A percentile compares a stretch with the other conserved stretches of the same genome.
phyloP scores from a whole-genome alignment of 2,329 filamentous ascomycete species.

The Onygenales sp. region DNA sequence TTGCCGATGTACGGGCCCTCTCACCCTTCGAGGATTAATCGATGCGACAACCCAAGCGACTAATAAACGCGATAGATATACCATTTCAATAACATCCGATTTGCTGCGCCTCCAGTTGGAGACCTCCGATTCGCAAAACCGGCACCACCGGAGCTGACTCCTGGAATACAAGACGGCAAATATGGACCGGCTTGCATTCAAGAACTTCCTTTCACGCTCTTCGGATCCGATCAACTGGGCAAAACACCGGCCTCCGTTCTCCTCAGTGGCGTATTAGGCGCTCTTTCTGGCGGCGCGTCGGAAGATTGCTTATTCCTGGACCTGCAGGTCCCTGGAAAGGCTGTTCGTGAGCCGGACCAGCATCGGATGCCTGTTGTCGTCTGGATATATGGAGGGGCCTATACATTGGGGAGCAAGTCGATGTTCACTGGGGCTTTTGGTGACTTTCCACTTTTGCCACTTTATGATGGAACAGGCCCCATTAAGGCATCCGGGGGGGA shows the following conservation, averaged over 20 bases:
- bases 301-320: slow-evolving; percentile 45
- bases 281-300: slow-evolving; percentile 6
- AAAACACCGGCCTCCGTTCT: slow-evolving; percentile 3
- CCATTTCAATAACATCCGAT: slow-evolving; percentile 36
- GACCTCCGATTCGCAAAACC: slow-evolving; percentile 34
- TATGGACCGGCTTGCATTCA: slow-evolving; percentile 25
- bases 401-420: slow-evolving; percentile 35
- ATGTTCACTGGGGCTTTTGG: slow-evolving; percentile 11
- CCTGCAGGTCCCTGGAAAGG: slow-evolving; percentile 37
- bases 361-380: slow-evolving; percentile 36
- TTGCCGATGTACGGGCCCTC: slow-evolving; percentile 17
- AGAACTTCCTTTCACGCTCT: slow-evolving; percentile 23
- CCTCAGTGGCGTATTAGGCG: slow-evolving; percentile 1
- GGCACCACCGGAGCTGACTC: slow-evolving; percentile 23
- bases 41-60: background rate
- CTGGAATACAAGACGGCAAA: slow-evolving; percentile 21
- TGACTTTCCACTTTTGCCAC: slow-evolving; percentile 19
- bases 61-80: slow-evolving; percentile 19
- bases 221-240: slow-evolving; percentile 15
- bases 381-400: slow-evolving; percentile 41
- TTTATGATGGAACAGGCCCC: slow-evolving; percentile 32
- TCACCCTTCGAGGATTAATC: too few species aligned
- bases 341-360: slow-evolving; percentile 23
- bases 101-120: slow-evolving; percentile 34
- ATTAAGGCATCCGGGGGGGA: slow-evolving; percentile 27